phyloP scores from a whole-genome alignment of 805 yeast genomes.

The Hyphopichia homilentoma region DNA sequence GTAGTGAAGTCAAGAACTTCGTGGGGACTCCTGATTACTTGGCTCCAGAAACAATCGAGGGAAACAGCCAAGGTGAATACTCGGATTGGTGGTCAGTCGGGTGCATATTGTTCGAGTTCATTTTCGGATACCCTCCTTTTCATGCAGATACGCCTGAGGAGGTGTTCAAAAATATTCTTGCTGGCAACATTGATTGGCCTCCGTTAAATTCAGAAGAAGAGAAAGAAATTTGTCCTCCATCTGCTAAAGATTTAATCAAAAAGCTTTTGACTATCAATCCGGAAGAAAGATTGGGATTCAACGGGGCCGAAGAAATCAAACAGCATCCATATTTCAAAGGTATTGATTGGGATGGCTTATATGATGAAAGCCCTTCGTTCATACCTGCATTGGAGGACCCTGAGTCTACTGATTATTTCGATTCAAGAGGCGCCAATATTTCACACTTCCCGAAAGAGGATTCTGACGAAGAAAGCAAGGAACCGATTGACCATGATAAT shows the following conservation, averaged over 20 bases:
- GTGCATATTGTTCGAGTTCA: slow-evolving; percentile 86
- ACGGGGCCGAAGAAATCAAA: slow-evolving; percentile 77
- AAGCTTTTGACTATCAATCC: slow-evolving; percentile 65
- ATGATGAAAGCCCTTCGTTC: slow-evolving; percentile 72
- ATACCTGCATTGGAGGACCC: slow-evolving; percentile 78
- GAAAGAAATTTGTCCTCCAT: slow-evolving; percentile 48
- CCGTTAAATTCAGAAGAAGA: slow-evolving; percentile 53
- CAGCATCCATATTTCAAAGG: slow-evolving; percentile 72
- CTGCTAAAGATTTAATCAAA: slow-evolving; percentile 71
- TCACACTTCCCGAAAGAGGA: slow-evolving; percentile 55
- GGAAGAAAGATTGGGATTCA: slow-evolving; percentile 63
- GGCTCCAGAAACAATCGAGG: slow-evolving; percentile 93
- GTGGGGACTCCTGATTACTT: slow-evolving; percentile 98
- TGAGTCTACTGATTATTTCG: slow-evolving; percentile 88
- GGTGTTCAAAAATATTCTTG: slow-evolving; percentile 79
- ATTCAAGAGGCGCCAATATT: slow-evolving; percentile 79
- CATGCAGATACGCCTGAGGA: slow-evolving; percentile 74
- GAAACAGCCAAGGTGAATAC: slow-evolving; percentile 74
- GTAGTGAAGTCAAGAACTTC: slow-evolving; percentile 52
- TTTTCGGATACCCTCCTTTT: slow-evolving; percentile 94
- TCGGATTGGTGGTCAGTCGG: slow-evolving; percentile 99
- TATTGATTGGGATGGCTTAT: slow-evolving; percentile 72
- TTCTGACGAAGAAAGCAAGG: slow-evolving; percentile 16
- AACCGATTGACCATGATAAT: slow-evolving; percentile 8
- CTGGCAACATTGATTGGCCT: slow-evolving; percentile 83